Evolutionary conservation across 139 green algal genomes (phyloP).

Genomic region (Chlamydomonas sp.): DNA sequence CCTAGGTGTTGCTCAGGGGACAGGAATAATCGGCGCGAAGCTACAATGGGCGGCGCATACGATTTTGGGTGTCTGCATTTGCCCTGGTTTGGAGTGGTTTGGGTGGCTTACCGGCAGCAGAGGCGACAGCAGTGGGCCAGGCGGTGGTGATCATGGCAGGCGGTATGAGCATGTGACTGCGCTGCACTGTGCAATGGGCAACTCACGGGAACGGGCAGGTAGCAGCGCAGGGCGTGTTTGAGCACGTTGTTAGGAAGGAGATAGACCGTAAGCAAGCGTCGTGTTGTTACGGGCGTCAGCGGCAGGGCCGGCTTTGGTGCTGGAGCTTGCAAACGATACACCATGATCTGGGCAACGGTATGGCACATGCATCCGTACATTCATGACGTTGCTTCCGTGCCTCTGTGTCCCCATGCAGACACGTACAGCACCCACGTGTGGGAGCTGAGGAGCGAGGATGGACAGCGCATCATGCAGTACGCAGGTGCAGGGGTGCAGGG

Average conservation of each 20-base stretch:
- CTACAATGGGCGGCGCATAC: not conserved
- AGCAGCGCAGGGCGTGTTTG: too few species aligned
- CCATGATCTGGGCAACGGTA: not conserved
- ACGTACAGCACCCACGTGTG: constrained; percentile 35
- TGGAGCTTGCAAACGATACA: not conserved
- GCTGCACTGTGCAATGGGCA: not conserved
- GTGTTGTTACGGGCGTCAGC: too few species aligned
- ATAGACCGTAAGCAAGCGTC: too few species aligned
- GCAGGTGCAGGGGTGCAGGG: not conserved
- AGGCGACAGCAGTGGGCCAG: not conserved
- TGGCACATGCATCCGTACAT: not conserved
- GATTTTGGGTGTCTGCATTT: not conserved
- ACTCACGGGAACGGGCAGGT: too few species aligned
- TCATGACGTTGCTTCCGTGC: too few species aligned
- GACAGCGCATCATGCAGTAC: constrained; percentile 1
- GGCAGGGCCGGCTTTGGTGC: too few species aligned
- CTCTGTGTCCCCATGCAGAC: not conserved
- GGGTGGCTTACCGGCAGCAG: too few species aligned
- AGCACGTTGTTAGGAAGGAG: too few species aligned
- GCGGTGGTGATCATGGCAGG: not conserved
- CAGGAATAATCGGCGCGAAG: not conserved
- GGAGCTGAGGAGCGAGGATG: constrained; percentile 29
- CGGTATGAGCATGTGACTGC: not conserved
- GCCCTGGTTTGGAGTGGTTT: too few species aligned
- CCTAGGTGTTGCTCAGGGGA: not conserved